Base-by-base conservation (phyloP, 768 basidiomycete genomes). In the Punctularia strigosozonata region DNA sequence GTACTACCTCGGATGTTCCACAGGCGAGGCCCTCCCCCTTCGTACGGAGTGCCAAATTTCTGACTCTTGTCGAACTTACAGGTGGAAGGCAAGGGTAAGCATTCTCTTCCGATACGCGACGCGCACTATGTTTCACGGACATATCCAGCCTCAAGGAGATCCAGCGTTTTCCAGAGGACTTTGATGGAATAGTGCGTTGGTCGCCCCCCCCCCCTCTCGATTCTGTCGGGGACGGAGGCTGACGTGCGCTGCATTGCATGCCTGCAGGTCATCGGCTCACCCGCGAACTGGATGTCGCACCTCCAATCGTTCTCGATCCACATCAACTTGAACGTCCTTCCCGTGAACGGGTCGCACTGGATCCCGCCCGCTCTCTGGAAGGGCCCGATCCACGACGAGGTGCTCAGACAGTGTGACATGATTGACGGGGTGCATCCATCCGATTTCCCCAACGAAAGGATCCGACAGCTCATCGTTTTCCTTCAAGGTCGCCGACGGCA, bases 1-100 rank as follows among this genome's bases (percentile, higher is more conserved):
- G 14, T 59, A 59, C 36, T 59, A 48, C 34, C 30, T 53, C 7
- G 56, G 58, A 5, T 59, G 58, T 41, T 56, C 55, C 1, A 54
- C 49, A 2, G 58, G 56, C 43, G 25, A 4, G 44, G 14, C 6
- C 31, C 3, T 22, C 7, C 4, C 6, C 3, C 3, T 25, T 33
- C 4, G 13, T n/a, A n/a, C n/a, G n/a, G n/a, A n/a, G n/a, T n/a
- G n/a, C n/a, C n/a, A n/a, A n/a, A n/a, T n/a, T n/a, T n/a, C n/a
- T n/a, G n/a, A n/a, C n/a, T n/a, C n/a, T n/a, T n/a, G n/a, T n/a
- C n/a, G n/a, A n/a, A n/a, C n/a, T 39, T n/a, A 12, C 39, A 50
- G 48, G 50, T 14, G 57, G 57, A 20, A 50, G 57, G 17, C 54
- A 56, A 40, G 57, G 54, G 44, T 48, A 19, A 19, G 33, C 18